Conservation (phyloP, 306 rosid genomes). For the Cucurbita maxima region DNA sequence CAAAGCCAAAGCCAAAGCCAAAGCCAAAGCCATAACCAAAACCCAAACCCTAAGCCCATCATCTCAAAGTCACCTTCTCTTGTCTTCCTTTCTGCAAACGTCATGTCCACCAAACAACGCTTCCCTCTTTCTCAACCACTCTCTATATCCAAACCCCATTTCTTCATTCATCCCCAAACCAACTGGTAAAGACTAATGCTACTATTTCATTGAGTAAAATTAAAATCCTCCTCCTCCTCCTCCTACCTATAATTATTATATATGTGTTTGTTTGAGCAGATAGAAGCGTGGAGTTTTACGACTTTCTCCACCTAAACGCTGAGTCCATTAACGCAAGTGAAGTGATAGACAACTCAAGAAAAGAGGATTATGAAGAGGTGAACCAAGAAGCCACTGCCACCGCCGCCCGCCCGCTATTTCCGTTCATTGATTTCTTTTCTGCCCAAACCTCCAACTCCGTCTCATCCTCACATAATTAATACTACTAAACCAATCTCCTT, state of each 20-base stretch:
- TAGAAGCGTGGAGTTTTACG: neutral
- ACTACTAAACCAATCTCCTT: neutral
- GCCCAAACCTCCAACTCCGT: neutral
- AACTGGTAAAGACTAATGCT: neutral
- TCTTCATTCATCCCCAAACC: neutral
- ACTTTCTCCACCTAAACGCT: constrained; percentile 64
- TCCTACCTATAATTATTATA: no score
- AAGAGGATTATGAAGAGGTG: constrained; percentile 58
- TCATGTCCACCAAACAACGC: no score
- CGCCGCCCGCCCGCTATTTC: neutral
- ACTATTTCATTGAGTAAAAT: neutral
- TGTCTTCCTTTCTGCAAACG: neutral
- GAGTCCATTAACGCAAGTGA: constrained; percentile 61
- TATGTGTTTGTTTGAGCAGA: no score
- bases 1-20: constrained; percentile 11
- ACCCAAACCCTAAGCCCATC: neutral
- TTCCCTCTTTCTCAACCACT: no score
- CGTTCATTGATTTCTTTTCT: constrained; percentile 10
- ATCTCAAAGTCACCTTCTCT: neutral
- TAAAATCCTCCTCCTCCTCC: no score
- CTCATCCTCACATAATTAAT: neutral
- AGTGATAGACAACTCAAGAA: constrained; percentile 48
- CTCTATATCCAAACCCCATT: neutral
- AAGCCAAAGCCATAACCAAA: constrained; percentile 20
- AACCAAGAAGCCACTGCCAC: constrained; percentile 15